phyloP scores from a whole-genome alignment of 2,329 filamentous ascomycete species.

The Pseudogymnoascus sp. region DNA sequence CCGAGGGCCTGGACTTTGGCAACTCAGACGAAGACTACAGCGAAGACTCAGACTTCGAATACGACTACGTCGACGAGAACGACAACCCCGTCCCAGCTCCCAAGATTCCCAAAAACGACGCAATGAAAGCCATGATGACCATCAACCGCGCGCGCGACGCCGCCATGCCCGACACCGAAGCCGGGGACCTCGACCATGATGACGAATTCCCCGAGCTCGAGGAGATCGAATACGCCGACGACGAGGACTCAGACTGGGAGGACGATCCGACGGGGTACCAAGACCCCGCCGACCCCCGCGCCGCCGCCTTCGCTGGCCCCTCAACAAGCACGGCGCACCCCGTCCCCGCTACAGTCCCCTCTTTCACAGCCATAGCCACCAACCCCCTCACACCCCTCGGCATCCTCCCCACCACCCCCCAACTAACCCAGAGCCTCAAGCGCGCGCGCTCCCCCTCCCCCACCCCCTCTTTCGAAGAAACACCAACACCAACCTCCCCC shows the following conservation, averaged over 20 bases:
- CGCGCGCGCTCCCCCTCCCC: background rate
- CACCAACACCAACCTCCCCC: background rate
- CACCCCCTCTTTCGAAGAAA: background rate
- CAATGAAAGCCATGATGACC: background rate
- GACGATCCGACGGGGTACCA: background rate
- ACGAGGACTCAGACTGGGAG: slow-evolving; percentile 1
- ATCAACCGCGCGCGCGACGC: background rate
- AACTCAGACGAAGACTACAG: slow-evolving; percentile 6
- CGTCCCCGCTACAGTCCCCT: background rate
- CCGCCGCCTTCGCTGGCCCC: background rate
- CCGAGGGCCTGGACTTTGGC: background rate
- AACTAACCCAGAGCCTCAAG: background rate
- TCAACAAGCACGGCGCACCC: background rate
- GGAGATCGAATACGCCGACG: background rate
- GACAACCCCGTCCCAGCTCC: background rate
- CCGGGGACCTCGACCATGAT: background rate
- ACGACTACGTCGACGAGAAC: background rate
- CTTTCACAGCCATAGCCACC: background rate
- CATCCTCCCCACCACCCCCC: background rate
- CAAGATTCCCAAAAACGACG: background rate
- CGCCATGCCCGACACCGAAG: background rate
- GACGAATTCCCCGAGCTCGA: background rate
- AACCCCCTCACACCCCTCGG: background rate
- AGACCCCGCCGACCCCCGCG: background rate
- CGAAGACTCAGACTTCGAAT: background rate